These are phyloP conservation scores for Pseudophaeomoniella oleicola DNA, from an alignment of 2,329 filamentous ascomycete species.

Conservation along the genomic window DNA sequence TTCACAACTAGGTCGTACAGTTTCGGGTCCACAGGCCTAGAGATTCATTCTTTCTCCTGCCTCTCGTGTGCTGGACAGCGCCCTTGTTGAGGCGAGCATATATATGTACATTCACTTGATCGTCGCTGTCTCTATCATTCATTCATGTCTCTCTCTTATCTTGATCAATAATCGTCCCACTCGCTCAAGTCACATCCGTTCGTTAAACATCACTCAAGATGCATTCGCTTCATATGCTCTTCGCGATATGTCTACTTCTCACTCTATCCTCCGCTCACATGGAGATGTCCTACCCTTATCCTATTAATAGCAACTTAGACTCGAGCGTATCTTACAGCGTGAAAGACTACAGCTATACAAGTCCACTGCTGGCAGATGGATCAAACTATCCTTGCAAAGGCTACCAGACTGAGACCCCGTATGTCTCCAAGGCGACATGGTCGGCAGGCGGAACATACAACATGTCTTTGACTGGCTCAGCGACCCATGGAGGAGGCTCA, in stretches of 20 bases:
- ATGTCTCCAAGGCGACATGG: constrained; percentile 45
- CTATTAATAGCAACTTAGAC: constrained; percentile 36
- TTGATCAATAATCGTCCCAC: too few species aligned
- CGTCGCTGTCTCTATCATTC: too few species aligned
- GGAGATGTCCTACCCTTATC: constrained; percentile 40
- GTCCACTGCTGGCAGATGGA: constrained; percentile 46
- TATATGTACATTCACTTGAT: too few species aligned
- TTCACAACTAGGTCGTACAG: not conserved
- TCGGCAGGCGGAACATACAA: constrained; percentile 46
- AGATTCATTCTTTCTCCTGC: not conserved
- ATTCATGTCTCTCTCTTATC: too few species aligned
- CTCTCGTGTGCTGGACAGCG: too few species aligned
- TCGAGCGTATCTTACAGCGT: constrained; percentile 25
- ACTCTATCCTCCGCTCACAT: constrained; percentile 28
- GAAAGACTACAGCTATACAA: constrained; percentile 59
- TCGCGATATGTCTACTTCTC: constrained; percentile 2
- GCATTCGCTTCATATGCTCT: too few species aligned
- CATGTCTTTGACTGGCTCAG: constrained; percentile 49
- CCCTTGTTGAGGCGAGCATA: too few species aligned
- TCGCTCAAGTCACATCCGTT: too few species aligned
- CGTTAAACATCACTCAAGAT: too few species aligned
- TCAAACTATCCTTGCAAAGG: constrained; percentile 67
- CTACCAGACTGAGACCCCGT: constrained; percentile 32
- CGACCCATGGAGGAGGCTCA: constrained; percentile 54
- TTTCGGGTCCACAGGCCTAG: not conserved